Base-by-base conservation (phyloP, 805 yeast species). In the Metschnikowia similis region DNA sequence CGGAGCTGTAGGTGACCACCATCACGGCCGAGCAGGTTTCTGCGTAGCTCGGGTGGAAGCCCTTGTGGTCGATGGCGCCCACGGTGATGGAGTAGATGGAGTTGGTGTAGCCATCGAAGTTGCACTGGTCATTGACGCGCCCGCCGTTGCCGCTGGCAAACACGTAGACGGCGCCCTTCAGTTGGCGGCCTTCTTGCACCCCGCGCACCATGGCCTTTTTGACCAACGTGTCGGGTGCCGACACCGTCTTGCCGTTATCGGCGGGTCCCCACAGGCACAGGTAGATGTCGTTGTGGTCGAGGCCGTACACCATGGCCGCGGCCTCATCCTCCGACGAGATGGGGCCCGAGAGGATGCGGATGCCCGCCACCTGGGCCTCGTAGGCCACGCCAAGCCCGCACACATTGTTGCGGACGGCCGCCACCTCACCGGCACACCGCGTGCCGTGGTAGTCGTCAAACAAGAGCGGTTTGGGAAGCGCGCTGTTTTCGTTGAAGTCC, bases 191-290 rank as follows among this genome's bases (percentile, higher is more conserved):
- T 28, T 87, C 84, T 55, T 79, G 82, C 13, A 89, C 77, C 47
- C 97, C 97, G 61, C 83, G 86, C n/a, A 87, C 64, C 66, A 94
- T 77, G 1, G 98, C 95, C 53, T 87, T 82, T 60, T 81, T 79
- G 6, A 92, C 96, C 29, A 92, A 60, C 32, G 71, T 65, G 26
- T 88, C 87, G 0, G 99, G 99, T 3, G 82, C 94, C 47, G 88
- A 90, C 77, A 94, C 81, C 1, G 96, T 80, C 49, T 66, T 75
- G 0, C 99, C 99, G 65, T 92, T 88, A 66, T 94, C 99, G 2
- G 89, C 80, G 2, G 99, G 99, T 7, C 99, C 99, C 99, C 99
- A 94, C 3, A 97, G 89, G 67, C 99, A 94, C 3, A 96, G 88
- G 65, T 90, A 94, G 36, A 94, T 94, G 66, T 94, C 96, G 66